Evolutionary conservation across 768 basidiomycete species (phyloP).

Genomic region (Serendipita sp.): DNA sequence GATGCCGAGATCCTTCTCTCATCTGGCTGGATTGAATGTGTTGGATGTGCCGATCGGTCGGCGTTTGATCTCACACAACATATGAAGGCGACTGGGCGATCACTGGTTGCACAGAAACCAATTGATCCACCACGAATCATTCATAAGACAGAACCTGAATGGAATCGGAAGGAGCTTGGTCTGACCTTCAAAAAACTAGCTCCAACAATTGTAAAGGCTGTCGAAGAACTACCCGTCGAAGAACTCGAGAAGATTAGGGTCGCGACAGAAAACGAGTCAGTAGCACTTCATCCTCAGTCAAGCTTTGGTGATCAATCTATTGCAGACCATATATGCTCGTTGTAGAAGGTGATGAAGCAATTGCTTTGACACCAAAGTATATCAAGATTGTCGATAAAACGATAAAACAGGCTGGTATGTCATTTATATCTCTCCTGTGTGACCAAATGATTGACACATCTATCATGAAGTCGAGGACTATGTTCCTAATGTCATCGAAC

Average conservation of each 20-base stretch:
- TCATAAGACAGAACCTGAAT: slow-evolving; percentile 62
- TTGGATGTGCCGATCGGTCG: slow-evolving; percentile 95
- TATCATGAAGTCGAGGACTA: slow-evolving; percentile 65
- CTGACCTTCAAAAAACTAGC: slow-evolving; percentile 80
- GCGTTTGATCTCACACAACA: slow-evolving; percentile 95
- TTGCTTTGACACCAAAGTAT: slow-evolving; percentile 54
- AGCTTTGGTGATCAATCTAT: neutral
- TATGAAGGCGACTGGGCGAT: slow-evolving; percentile 62
- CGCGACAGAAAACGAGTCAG: slow-evolving; percentile 61
- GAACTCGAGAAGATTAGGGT: slow-evolving; percentile 49
- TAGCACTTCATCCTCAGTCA: neutral
- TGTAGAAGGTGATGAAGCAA: slow-evolving; percentile 45
- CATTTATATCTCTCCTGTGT: neutral
- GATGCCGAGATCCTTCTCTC: slow-evolving; percentile 95
- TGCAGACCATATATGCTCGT: slow-evolving; percentile 24
- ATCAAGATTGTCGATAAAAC: slow-evolving; percentile 69
- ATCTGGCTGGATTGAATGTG: slow-evolving; percentile 94
- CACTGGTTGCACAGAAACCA: slow-evolving; percentile 72
- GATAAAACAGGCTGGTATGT: slow-evolving; percentile 65
- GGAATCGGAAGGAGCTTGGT: slow-evolving; percentile 79
- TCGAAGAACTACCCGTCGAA: slow-evolving; percentile 52
- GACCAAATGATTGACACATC: slow-evolving; percentile 9
- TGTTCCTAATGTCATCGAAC: slow-evolving; percentile 96
- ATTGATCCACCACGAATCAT: slow-evolving; percentile 72
- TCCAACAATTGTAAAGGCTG: slow-evolving; percentile 41